phyloP scores from a whole-genome alignment of 2,329 filamentous ascomycete species.

The Xylaria sp. region DNA sequence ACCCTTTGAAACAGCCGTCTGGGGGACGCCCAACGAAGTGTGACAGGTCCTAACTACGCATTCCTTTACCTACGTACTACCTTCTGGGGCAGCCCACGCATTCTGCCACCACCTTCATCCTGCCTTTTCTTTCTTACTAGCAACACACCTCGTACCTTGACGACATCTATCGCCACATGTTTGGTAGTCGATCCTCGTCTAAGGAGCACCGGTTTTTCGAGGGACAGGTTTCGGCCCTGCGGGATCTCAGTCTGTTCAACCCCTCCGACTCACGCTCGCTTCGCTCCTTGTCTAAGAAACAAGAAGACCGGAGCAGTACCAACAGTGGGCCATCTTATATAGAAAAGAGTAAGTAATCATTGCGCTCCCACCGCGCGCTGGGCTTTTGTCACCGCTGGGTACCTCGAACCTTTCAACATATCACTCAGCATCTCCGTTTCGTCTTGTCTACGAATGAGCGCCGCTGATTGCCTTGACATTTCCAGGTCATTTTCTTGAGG shows the following conservation, averaged over 20 bases:
- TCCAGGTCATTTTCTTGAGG: conserved; percentile 48
- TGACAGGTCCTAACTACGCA: conserved; percentile 25
- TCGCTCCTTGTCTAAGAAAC: conserved; percentile 39
- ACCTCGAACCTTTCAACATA: conserved; percentile 23
- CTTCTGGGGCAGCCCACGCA: conserved; percentile 15
- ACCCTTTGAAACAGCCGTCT: conserved; percentile 32
- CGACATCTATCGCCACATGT: conserved; percentile 47
- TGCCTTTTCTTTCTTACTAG: conserved; percentile 10
- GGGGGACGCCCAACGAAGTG: conserved; percentile 26
- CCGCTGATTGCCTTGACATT: conserved; percentile 32
- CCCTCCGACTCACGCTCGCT: conserved; percentile 41
- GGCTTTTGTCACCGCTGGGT: conserved; percentile 23
- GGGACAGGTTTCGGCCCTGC: conserved; percentile 44
- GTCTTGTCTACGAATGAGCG: conserved; percentile 26
- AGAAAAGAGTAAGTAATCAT: conserved; percentile 51
- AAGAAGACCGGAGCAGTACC: conserved; percentile 38
- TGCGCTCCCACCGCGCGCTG: conserved; percentile 13
- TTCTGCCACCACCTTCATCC: conserved; percentile 21
- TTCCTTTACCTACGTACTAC: conserved; percentile 18
- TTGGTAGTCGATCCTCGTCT: conserved; percentile 51
- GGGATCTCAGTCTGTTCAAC: conserved; percentile 52
- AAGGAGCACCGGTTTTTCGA: conserved; percentile 48
- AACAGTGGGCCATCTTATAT: conserved; percentile 44
- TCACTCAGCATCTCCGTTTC: neutral
- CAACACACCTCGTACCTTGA: conserved; percentile 22